Conservation (phyloP, 177 flowering plant genomes). For the Vitis hybrid region DNA sequence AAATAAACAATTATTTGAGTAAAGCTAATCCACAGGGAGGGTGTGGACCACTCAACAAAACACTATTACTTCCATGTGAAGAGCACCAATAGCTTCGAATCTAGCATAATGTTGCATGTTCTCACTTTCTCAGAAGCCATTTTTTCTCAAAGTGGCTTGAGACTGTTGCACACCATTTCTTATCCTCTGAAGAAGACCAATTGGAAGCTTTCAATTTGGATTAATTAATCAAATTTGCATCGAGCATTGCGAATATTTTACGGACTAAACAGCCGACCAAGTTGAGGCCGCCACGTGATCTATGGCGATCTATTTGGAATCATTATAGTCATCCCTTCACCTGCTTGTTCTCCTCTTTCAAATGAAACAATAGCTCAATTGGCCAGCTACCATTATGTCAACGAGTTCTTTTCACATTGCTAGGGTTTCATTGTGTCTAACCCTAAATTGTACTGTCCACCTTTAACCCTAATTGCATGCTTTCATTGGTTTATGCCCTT, state of each 20-base stretch:
- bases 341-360: slow-evolving; percentile 14
- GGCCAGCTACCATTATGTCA: slow-evolving; percentile 10
- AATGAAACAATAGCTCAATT: not conserved
- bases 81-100: slow-evolving; percentile 29
- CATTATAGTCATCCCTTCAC: slow-evolving; percentile 17
- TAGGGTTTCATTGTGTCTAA: not conserved
- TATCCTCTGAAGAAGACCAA: slow-evolving; percentile 20
- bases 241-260: slow-evolving; percentile 22
- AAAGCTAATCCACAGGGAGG: slow-evolving; percentile 20
- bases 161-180: slow-evolving; percentile 21
- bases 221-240: slow-evolving; percentile 23
- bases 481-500: too few species aligned
- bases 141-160: slow-evolving; percentile 26
- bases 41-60: slow-evolving; percentile 30
- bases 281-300: slow-evolving; percentile 38
- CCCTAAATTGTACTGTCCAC: not conserved
- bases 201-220: slow-evolving; percentile 6
- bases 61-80: slow-evolving; percentile 27
- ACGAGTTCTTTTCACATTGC: slow-evolving; percentile 8
- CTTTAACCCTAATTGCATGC: not conserved
- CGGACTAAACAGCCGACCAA: slow-evolving; percentile 30
- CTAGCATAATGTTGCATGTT: slow-evolving; percentile 27
- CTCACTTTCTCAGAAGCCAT: slow-evolving; percentile 21
- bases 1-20: slow-evolving; percentile 14
- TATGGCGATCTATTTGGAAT: slow-evolving; percentile 26